phyloP scores from a whole-genome alignment of 148 eudicot species.

The Chenopodium album region DNA sequence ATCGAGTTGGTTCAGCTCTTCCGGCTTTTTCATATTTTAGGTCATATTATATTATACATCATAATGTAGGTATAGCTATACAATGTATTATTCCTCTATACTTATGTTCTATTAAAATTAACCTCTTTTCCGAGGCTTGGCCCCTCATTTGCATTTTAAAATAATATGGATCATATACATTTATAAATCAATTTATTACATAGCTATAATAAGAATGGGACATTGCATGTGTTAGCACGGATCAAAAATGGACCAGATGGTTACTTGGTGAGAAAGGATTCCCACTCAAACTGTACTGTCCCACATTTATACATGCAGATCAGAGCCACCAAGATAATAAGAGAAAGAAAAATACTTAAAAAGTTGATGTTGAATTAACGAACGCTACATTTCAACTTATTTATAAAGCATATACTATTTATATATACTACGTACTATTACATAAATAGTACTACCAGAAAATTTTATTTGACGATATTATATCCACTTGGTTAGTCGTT shows the following conservation, averaged over 20 bases:
- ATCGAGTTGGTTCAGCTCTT: too few relatives aligned
- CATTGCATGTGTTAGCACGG: conserved; percentile 20
- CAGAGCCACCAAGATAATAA: background rate
- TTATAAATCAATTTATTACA: too few relatives aligned
- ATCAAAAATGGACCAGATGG: conserved; percentile 4
- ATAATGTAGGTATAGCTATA: too few relatives aligned
- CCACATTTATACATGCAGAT: conserved; percentile 1
- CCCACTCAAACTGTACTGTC: conserved; percentile 1
- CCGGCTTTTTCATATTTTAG: too few relatives aligned
- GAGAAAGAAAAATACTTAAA: background rate
- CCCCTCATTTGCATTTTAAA: too few relatives aligned
- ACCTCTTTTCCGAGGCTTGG: too few relatives aligned
- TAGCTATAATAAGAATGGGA: background rate
- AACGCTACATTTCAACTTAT: background rate
- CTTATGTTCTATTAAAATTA: too few relatives aligned
- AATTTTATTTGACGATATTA: background rate
- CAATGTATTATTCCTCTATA: too few relatives aligned
- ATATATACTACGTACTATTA: background rate
- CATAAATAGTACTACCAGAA: background rate
- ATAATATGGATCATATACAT: background rate
- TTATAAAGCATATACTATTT: too few relatives aligned
- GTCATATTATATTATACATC: too few relatives aligned
- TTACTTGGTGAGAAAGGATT: conserved; percentile 15
- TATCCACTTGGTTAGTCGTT: background rate
- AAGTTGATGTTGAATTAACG: background rate